Evolutionary conservation across 805 yeast genomes (phyloP).

Genomic region (Teunomyces pallodes): DNA sequence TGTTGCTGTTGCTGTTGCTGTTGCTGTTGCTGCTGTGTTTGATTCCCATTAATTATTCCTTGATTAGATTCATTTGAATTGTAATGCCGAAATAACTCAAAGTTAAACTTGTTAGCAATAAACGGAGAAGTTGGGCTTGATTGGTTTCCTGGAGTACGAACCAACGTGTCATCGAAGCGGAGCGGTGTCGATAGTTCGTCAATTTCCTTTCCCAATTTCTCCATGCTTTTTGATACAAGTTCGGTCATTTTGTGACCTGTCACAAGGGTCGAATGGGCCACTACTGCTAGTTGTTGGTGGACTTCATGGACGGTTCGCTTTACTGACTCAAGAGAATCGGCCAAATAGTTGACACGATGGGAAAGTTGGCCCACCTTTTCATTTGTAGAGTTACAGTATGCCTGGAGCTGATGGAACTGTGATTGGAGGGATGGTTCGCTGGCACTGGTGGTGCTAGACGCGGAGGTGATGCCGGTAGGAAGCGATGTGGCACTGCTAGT

Average conservation of each 20-base stretch:
- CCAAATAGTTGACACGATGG: conserved; percentile 12
- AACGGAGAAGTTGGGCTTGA: conserved; percentile 19
- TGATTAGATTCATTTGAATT: background rate
- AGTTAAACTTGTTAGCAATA: conserved; percentile 15
- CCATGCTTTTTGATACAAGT: conserved; percentile 17
- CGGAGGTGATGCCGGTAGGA: background rate
- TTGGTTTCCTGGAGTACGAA: conserved; percentile 8
- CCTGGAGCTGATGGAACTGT: conserved; percentile 15
- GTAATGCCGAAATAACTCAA: conserved; percentile 12
- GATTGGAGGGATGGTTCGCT: conserved; percentile 3
- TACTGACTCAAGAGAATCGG: conserved; percentile 12
- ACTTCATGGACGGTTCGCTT: conserved; percentile 13
- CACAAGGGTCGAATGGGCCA: conserved; percentile 6
- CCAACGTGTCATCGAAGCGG: conserved; percentile 3
- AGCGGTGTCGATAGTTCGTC: conserved; percentile 13
- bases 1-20: background rate
- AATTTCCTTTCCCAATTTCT: conserved; percentile 19
- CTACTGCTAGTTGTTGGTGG: conserved; percentile 9
- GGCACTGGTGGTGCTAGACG: conserved; percentile 2
- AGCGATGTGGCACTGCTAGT: no score
- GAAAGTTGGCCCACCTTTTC: conserved; percentile 21
- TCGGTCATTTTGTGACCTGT: conserved; percentile 15
- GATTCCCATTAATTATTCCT: background rate
- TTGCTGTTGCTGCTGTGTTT: background rate
- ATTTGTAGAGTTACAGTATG: conserved; percentile 16